Conservation (phyloP, 257 asterid genomes). For the Solanum ossicruentum region DNA sequence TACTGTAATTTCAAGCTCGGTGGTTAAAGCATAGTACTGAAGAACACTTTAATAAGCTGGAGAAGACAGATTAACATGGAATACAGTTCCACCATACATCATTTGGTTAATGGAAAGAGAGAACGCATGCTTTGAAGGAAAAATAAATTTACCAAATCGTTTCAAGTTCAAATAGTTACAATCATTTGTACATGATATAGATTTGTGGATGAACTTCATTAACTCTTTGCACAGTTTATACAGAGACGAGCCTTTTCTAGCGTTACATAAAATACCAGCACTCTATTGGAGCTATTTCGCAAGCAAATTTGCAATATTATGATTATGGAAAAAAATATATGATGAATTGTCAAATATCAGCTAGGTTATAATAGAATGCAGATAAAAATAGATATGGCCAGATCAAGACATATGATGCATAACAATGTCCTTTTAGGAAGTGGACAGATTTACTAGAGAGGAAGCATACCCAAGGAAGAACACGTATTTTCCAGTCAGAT, state of each 20-base stretch:
- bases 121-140: neutral
- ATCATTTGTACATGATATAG: neutral
- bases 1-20: neutral
- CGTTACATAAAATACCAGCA: neutral
- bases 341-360: neutral
- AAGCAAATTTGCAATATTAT: neutral
- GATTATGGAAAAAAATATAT: neutral
- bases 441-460: neutral
- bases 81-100: neutral
- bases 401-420: neutral
- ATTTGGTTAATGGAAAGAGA: neutral
- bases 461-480: constrained; percentile 75
- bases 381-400: neutral
- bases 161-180: neutral
- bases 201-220: neutral
- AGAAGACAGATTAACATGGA: neutral
- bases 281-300: neutral
- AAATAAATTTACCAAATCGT: neutral
- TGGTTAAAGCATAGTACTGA: neutral
- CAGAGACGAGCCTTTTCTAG: neutral
- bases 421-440: neutral
- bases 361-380: neutral
- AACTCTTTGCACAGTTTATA: neutral
- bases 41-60: neutral
- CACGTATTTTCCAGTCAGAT: constrained; percentile 87